Evolutionary conservation across 257 asterid genomes (phyloP).

Genomic region (Jacaranda copaia): DNA sequence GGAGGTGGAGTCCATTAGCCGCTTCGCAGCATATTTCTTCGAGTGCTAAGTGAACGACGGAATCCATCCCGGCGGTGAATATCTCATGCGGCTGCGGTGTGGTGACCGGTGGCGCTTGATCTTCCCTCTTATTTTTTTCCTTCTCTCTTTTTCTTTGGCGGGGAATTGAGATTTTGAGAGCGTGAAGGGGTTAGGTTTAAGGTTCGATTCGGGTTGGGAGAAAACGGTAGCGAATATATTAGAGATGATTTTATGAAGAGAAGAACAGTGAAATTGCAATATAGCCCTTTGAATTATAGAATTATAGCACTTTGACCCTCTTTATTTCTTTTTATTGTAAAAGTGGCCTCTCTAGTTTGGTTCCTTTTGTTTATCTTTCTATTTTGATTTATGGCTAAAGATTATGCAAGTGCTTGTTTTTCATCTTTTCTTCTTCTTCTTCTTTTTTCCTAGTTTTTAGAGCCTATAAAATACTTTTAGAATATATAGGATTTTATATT

Average conservation of each 20-base stretch:
- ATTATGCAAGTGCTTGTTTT: not conserved
- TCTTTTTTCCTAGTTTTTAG: too few species aligned
- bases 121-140: slow-evolving; percentile 7
- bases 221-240: not conserved
- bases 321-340: not conserved
- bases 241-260: not conserved
- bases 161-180: slow-evolving; percentile 35
- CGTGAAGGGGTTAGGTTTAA: slow-evolving; percentile 40
- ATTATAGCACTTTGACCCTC: not conserved
- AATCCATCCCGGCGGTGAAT: slow-evolving; percentile 62
- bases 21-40: slow-evolving; percentile 84
- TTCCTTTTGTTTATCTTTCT: not conserved
- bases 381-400: not conserved
- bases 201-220: slow-evolving; percentile 61
- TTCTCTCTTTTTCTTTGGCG: slow-evolving; percentile 37
- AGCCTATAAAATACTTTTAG: too few species aligned
- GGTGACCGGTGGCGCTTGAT: slow-evolving; percentile 34
- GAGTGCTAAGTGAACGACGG: slow-evolving; percentile 68
- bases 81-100: slow-evolving; percentile 26
- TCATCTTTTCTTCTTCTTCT: too few species aligned
- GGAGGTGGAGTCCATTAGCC: slow-evolving; percentile 63
- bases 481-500: too few species aligned
- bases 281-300: slow-evolving; percentile 9
- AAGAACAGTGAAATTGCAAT: not conserved
- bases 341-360: not conserved